Evolutionary conservation across 2,329 filamentous ascomycete genomes (phyloP), one percentile per base, ranked within the genome.

Genomic region (Colletotrichum chlorophyti): DNA sequence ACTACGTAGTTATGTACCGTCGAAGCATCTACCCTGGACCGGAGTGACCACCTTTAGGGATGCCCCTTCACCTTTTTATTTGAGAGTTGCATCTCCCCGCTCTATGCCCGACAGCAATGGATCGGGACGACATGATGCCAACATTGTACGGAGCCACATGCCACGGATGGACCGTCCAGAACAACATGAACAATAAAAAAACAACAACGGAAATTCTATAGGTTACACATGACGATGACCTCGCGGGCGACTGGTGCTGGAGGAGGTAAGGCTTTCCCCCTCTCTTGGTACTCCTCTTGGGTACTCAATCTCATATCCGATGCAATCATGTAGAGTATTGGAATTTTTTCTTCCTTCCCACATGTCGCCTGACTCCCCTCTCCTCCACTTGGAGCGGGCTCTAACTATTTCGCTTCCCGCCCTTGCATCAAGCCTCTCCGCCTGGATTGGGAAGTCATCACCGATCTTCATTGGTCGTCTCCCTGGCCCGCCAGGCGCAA

Each of bases 381-480:
- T 17, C 55, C 51, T 55, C 51, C 37, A 45, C 55, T 21, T 34
- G n/a, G 38, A 59, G 26, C 37, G 43, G 50, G 26, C 51, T 55
- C 34, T 43, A 40, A 49, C 38, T 15, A 59, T 59, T 55, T 59
- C 55, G 55, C 51, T 59, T 55, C 55, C 55, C 35, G 51, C 37
- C 29, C 51, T 38, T 43, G 51, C 55, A 23, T 26, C 27, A 43
- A 19, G 24, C 37, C 51, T n/a, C n/a, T n/a, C n/a, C n/a, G n/a
- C 55, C 51, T 59, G 38, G 32, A 55, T 59, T 17, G 43, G 55
- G 55, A 48, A 59, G 51, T 59, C 55, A 59, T 49, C 43, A 37
- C 55, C 55, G 55, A 43, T 50, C 55, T 59, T 47, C 43, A 49
- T 49, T 59, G 55, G 38, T n/a, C n/a, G n/a, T n/a, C n/a, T n/a